Conservation (phyloP, 768 basidiomycete genomes). For the Lactarius akahatsu region DNA sequence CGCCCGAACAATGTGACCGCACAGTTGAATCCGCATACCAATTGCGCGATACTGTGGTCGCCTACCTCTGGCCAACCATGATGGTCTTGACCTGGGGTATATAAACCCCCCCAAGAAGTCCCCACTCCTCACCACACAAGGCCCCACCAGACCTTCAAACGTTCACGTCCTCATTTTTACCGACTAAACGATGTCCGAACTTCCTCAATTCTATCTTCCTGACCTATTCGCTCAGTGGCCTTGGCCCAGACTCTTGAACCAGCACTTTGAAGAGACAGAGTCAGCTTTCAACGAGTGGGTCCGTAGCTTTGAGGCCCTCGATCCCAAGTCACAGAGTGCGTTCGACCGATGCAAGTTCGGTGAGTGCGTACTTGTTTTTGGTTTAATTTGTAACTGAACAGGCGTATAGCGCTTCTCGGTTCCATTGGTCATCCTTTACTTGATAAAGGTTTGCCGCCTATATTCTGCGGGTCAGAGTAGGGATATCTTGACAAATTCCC, state of each 20-base stretch:
- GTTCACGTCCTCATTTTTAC: background rate
- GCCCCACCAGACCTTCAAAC: background rate
- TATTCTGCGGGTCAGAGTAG: background rate
- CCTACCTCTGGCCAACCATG: too few relatives aligned
- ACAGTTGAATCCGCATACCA: too few relatives aligned
- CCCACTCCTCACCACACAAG: background rate
- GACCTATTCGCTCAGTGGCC: constrained; percentile 44
- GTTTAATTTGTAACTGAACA: background rate
- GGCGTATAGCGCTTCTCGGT: constrained; percentile 38
- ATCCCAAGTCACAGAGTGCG: constrained; percentile 37
- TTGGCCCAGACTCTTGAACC: constrained; percentile 43
- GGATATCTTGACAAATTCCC: background rate
- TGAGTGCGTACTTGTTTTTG: background rate
- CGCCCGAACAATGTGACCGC: too few relatives aligned
- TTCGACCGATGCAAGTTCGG: constrained; percentile 43
- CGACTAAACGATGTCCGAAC: background rate
- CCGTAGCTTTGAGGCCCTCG: constrained; percentile 40
- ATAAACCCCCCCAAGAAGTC: background rate
- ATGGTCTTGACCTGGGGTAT: too few relatives aligned
- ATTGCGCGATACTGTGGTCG: too few relatives aligned
- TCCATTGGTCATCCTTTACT: constrained; percentile 39
- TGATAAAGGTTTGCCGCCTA: constrained; percentile 32
- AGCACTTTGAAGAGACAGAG: constrained; percentile 38
- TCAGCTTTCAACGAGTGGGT: constrained; percentile 40
- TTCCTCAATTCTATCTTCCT: constrained; percentile 33